Evolutionary conservation across 2,329 filamentous ascomycete genomes (phyloP).

Genomic region (Pestalotiopsis sp.): DNA sequence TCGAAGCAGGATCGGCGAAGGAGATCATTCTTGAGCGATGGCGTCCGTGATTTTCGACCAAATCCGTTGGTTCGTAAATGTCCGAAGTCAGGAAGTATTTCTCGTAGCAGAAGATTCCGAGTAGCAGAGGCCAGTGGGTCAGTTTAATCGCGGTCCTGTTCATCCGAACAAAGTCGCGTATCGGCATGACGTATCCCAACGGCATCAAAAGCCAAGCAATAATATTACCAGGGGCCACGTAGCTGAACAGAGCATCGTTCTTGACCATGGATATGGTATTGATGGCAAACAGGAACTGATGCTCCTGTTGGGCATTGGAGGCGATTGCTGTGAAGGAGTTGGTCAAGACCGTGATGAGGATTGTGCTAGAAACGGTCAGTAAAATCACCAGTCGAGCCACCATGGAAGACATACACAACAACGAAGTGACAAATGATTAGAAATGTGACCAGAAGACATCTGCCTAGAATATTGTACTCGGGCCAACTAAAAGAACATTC

Average conservation of each 20-base stretch:
- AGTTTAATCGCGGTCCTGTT: constrained; percentile 92
- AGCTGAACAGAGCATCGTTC: constrained; percentile 94
- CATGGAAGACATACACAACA: constrained; percentile 60
- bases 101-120: constrained; percentile 87
- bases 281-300: constrained; percentile 90
- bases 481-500: constrained; percentile 55
- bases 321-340: constrained; percentile 97
- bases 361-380: constrained; percentile 58
- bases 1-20: constrained; percentile 57
- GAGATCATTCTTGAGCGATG: constrained; percentile 53
- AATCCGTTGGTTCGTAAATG: constrained; percentile 81
- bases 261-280: constrained; percentile 99
- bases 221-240: constrained; percentile 88
- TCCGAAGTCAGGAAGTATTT: constrained; percentile 73
- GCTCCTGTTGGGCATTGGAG: constrained; percentile 90
- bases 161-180: constrained; percentile 79
- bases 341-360: constrained; percentile 91
- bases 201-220: constrained; percentile 89
- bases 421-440: constrained; percentile 95
- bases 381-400: not conserved
- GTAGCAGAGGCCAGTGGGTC: constrained; percentile 86
- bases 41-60: constrained; percentile 72
- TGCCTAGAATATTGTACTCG: constrained; percentile 77
- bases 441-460: constrained; percentile 76
- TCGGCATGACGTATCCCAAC: constrained; percentile 76